A percentile compares a stretch with the other conserved stretches of the same genome.
Evolutionary conservation across 148 eudicot genomes (phyloP).

Genomic region (Mesembryanthemum crystallinum): DNA sequence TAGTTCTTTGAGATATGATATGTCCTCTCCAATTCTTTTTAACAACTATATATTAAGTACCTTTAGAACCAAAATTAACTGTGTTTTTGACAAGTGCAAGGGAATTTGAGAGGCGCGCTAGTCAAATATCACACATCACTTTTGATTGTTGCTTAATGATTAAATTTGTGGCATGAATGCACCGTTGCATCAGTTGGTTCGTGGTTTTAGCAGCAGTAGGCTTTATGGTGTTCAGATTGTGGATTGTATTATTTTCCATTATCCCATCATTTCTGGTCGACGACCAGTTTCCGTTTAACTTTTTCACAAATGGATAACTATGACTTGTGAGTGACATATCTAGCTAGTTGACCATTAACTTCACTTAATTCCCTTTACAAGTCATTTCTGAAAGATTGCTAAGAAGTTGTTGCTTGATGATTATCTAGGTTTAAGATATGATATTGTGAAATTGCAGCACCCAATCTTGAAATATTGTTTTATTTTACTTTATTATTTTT

Average conservation of each 20-base stretch:
- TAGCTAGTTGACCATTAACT: background rate
- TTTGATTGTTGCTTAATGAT: background rate
- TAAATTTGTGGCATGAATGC: background rate
- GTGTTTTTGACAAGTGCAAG: background rate
- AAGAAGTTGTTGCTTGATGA: background rate
- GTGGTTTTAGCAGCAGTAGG: background rate
- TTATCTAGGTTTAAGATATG: background rate
- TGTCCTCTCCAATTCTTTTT: background rate
- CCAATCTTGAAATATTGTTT: background rate
- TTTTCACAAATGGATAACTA: background rate
- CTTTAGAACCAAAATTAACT: background rate
- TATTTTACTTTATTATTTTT: background rate
- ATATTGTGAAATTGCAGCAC: background rate
- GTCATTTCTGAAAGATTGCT: background rate
- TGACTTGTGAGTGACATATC: background rate
- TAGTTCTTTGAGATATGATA: background rate
- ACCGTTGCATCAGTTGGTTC: background rate
- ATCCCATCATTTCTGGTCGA: background rate
- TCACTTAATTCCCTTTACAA: background rate
- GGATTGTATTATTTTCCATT: background rate
- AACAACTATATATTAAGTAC: too few species aligned
- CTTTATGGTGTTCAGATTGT: background rate
- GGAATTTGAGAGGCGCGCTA: background rate
- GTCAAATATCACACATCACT: background rate
- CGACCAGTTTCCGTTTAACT: background rate